Conservation (phyloP, 345 rosid species). For the Crucihimalaya himalaica region DNA sequence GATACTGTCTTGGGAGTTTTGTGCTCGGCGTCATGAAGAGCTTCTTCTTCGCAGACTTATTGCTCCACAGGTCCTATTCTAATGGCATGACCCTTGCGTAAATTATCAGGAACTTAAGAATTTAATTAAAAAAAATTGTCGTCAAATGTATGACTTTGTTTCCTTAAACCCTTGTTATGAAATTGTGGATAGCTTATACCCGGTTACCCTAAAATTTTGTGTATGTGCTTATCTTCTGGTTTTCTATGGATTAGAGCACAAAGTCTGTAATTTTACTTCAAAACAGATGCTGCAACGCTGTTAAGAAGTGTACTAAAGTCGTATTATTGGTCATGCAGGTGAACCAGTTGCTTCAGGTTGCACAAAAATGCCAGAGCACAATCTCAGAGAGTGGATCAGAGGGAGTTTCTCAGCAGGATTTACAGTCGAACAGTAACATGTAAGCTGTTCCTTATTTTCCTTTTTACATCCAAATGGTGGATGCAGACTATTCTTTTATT, state of each 20-base stretch:
- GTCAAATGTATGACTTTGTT: conserved; percentile 35
- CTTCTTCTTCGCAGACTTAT: conserved; percentile 89
- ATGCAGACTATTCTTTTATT: not conserved
- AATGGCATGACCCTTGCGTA: conserved; percentile 7
- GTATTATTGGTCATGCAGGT: conserved; percentile 54
- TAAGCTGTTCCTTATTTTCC: conserved; percentile 38
- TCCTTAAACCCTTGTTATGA: conserved; percentile 42
- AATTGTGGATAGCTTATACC: conserved; percentile 12
- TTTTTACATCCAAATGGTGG: conserved; percentile 5
- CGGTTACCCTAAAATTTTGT: not conserved
- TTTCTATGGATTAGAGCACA: conserved; percentile 7
- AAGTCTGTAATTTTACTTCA: not conserved
- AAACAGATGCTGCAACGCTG: conserved; percentile 2
- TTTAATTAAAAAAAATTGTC: conserved; percentile 67
- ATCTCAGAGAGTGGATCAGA: conserved; percentile 81
- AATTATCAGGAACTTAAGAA: not conserved
- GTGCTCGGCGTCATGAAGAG: conserved; percentile 92
- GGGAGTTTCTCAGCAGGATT: conserved; percentile 80
- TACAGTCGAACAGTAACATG: conserved; percentile 87
- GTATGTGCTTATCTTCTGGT: not conserved
- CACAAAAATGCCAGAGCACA: conserved; percentile 90
- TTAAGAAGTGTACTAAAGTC: not conserved
- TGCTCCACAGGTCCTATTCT: conserved; percentile 74
- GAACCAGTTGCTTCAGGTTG: conserved; percentile 85
- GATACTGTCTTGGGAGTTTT: conserved; percentile 99